phyloP scores from a whole-genome alignment of 441 rosid species.

The Breynia disticha region DNA sequence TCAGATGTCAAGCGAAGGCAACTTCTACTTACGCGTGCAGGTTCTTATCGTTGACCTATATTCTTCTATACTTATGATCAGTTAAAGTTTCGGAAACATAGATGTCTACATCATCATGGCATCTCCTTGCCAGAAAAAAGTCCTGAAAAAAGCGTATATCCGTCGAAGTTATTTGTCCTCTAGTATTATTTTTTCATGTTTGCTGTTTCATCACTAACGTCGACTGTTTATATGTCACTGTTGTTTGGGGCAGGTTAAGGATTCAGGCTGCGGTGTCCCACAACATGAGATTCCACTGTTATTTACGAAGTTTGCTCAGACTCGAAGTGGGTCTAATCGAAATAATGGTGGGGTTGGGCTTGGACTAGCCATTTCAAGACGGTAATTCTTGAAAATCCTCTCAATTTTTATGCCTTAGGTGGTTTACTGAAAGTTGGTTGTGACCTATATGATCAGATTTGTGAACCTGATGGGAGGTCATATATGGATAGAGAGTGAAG shows the following conservation, averaged over 20 bases:
- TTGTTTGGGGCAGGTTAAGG: conserved; percentile 54
- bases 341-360: conserved; percentile 53
- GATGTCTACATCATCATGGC: no score
- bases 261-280: conserved; percentile 72
- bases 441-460: conserved; percentile 34
- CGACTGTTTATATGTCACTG: background rate
- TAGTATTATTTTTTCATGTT: no score
- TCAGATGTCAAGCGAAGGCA: conserved; percentile 46
- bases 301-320: conserved; percentile 58
- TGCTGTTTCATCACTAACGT: no score
- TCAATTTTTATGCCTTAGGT: no score
- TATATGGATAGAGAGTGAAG: conserved; percentile 86
- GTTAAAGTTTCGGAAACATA: no score
- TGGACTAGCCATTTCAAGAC: conserved; percentile 80
- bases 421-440: no score
- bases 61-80: background rate
- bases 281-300: conserved; percentile 60
- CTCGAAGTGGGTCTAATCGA: conserved; percentile 38
- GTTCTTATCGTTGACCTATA: conserved; percentile 23
- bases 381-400: conserved; percentile 39
- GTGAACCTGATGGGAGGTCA: conserved; percentile 84
- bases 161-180: no score
- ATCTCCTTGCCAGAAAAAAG: no score
- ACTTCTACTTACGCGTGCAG: conserved; percentile 76
- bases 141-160: no score